phyloP scores from a whole-genome alignment of 2,329 filamentous ascomycete genomes.

The Harringtonia aguacate region DNA sequence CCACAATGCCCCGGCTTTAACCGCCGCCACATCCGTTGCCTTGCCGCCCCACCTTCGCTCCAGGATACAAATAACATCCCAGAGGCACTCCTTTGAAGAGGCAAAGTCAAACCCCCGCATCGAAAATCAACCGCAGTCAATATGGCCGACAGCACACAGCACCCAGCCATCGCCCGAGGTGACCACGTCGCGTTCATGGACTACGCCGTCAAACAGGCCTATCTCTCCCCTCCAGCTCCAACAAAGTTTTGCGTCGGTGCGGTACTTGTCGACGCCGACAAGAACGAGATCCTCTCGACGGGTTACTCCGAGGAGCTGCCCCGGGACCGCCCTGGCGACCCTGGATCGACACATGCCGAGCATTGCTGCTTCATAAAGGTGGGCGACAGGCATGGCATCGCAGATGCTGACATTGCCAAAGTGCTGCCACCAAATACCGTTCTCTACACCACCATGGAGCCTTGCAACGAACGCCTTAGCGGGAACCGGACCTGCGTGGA shows the following conservation, averaged over 20 bases:
- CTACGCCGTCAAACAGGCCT: conserved; percentile 23
- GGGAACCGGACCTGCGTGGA: conserved; percentile 18
- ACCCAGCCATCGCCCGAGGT: conserved; percentile 5
- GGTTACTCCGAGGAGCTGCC: conserved; percentile 30
- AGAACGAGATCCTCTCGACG: conserved; percentile 25
- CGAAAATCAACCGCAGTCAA: background rate
- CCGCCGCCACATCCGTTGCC: no score
- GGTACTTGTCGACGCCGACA: conserved; percentile 26
- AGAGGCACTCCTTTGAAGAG: no score
- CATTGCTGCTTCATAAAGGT: conserved; percentile 35
- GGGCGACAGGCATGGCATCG: conserved; percentile 22
- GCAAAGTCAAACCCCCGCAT: no score
- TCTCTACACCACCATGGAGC: conserved; percentile 35
- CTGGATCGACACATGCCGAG: conserved; percentile 28
- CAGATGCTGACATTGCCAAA: conserved; percentile 23
- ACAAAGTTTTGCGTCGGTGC: conserved; percentile 32
- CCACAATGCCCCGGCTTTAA: no score
- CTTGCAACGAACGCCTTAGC: conserved; percentile 29
- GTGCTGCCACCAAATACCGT: conserved; percentile 26
- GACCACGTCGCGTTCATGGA: conserved; percentile 28
- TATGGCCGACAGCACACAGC: background rate
- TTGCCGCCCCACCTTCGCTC: no score
- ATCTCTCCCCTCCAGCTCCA: conserved; percentile 22
- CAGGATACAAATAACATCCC: no score
- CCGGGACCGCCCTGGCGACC: conserved; percentile 23